Percentiles rank a stretch among this genome's conserved stretches.
These are phyloP conservation scores for Xylaria hypoxylon DNA, from an alignment of 2,329 filamentous ascomycete species.

Conservation along the genomic window DNA sequence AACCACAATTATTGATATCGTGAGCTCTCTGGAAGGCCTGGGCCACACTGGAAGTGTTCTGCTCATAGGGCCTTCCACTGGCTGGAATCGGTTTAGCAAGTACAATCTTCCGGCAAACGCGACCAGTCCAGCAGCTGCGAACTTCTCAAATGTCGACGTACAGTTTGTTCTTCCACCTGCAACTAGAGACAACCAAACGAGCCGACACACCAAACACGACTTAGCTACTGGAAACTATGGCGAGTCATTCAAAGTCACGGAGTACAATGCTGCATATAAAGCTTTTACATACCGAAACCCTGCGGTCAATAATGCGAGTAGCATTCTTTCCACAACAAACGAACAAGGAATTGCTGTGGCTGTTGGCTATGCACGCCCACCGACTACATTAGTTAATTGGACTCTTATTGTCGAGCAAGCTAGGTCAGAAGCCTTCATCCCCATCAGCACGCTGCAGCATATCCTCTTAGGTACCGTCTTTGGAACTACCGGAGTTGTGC, in stretches of 20 bases:
- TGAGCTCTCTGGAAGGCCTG: constrained; percentile 75
- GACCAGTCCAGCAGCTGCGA: constrained; percentile 53
- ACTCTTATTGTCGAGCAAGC: constrained; percentile 83
- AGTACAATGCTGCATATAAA: constrained; percentile 72
- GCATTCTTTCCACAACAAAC: constrained; percentile 75
- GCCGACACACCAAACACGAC: constrained; percentile 63
- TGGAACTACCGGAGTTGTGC: constrained; percentile 78
- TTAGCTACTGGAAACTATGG: constrained; percentile 57
- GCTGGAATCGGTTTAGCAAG: constrained; percentile 72
- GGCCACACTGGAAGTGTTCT: constrained; percentile 77
- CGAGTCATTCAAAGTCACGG: constrained; percentile 66
- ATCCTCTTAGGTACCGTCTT: constrained; percentile 89
- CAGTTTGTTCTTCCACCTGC: constrained; percentile 72
- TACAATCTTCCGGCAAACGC: constrained; percentile 59
- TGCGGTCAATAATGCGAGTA: constrained; percentile 74
- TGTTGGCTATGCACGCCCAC: constrained; percentile 81
- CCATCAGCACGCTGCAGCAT: constrained; percentile 79
- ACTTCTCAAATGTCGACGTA: constrained; percentile 60
- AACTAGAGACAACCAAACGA: constrained; percentile 52
- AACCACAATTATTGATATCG: constrained; percentile 70
- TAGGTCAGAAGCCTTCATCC: constrained; percentile 77
- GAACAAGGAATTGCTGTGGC: constrained; percentile 77
- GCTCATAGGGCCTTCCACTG: constrained; percentile 74
- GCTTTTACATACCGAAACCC: constrained; percentile 66
- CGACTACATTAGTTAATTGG: constrained; percentile 80